Evolutionary conservation across 768 basidiomycete species (phyloP), one percentile per base, ranked within the genome.

Genomic region (Lentinula raphanica): DNA sequence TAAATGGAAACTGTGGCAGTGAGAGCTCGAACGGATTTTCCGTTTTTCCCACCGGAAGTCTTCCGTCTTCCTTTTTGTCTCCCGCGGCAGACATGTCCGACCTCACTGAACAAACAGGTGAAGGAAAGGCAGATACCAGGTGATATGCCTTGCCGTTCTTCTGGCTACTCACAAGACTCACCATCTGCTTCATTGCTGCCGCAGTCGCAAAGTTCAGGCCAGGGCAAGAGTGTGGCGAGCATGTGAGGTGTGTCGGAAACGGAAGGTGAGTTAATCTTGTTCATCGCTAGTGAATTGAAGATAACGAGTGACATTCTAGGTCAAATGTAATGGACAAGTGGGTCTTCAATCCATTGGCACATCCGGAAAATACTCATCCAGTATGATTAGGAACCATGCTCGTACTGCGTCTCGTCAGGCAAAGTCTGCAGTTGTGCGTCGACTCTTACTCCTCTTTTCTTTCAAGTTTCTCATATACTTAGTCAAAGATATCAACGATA

Each of bases 401-500:
- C 63, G 6, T 64, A 64, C 32, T 64, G 63, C 45, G 21, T 64
- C 9, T 63, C 63, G 5, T 64, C 62, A 3, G 59, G 59, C 27
- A 64, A 64, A 46, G 35, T 58, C 21, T 64, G 63, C 54, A 64
- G 62, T 56, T 64, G 63, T 64, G 51, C 44, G 63, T 50, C 5
- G 36, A 25, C 32, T 28, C 15, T 9, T 32, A 27, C 15, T 32
- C 8, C 32, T 42, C 19, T 56, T n/a, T 51, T 12, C 21, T 28
- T 5, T 39, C n/a, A 13, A 23, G n/a, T 13, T 45, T 9, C 23
- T 51, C 28, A 57, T 35, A 27, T 39, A 23, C 36, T 3, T 53
- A 64, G 63, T 63, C 51, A 62, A 62, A 49, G 63, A 64, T 21
- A 63, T 60, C 40, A 63, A 54, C 53, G 63, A 64, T 49, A 64